Evolutionary conservation across 257 asterid genomes (phyloP).

Genomic region (Solanum dulcamara): DNA sequence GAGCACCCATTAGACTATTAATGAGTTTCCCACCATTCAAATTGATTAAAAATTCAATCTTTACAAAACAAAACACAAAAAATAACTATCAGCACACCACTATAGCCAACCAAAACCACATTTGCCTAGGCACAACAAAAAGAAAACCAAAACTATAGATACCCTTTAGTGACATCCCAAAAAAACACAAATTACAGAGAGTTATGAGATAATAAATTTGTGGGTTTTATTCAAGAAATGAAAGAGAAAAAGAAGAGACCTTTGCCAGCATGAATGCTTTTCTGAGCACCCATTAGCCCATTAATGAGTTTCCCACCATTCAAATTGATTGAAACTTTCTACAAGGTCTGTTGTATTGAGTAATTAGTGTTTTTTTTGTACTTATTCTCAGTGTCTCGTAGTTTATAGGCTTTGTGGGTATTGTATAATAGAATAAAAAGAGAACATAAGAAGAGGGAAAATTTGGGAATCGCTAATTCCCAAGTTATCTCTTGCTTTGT

Average conservation of each 20-base stretch:
- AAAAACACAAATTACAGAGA: neutral
- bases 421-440: neutral
- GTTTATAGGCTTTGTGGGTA: neutral
- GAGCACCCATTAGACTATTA: conserved; percentile 80
- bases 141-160: too few species aligned
- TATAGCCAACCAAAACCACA: neutral
- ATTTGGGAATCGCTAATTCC: neutral
- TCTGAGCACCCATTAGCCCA: conserved; percentile 90
- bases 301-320: conserved; percentile 22
- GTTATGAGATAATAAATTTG: neutral
- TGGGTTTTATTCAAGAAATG: neutral
- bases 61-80: neutral
- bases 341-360: neutral
- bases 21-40: conserved; percentile 20
- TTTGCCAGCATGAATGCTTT: conserved; percentile 95
- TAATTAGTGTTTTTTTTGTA: neutral
- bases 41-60: neutral
- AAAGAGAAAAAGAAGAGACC: conserved; percentile 23
- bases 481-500: conserved; percentile 13
- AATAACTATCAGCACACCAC: neutral
- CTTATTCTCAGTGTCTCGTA: neutral
- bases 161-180: neutral
- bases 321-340: neutral
- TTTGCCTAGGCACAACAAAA: neutral
- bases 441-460: neutral